These are phyloP conservation scores for Hericium erinaceus DNA, from an alignment of 768 basidiomycete genomes.

Conservation along the genomic window DNA sequence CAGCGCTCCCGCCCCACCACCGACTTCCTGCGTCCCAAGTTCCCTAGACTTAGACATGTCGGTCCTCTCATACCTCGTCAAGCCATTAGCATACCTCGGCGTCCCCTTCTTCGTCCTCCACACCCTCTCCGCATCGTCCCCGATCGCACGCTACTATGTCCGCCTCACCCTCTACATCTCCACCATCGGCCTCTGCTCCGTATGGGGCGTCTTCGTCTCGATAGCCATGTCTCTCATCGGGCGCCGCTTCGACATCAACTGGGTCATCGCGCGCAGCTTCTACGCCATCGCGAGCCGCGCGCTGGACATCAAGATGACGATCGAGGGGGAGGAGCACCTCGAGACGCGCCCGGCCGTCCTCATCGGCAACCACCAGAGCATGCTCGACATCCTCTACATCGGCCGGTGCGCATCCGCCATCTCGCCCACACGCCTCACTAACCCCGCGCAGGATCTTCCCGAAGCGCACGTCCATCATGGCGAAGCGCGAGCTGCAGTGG, in stretches of 20 bases:
- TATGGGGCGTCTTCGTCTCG: slow-evolving; percentile 62
- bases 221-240: slow-evolving; percentile 60
- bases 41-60: slow-evolving; percentile 38
- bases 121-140: slow-evolving; percentile 45
- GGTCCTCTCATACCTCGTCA: slow-evolving; percentile 48
- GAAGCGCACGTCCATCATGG: slow-evolving; percentile 75
- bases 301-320: slow-evolving; percentile 58
- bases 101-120: slow-evolving; percentile 61
- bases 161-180: slow-evolving; percentile 65
- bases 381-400: slow-evolving; percentile 78
- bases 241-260: slow-evolving; percentile 71
- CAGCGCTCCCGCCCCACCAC: too few relatives aligned
- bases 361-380: slow-evolving; percentile 89
- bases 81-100: slow-evolving; percentile 69
- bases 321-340: slow-evolving; percentile 85
- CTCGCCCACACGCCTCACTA: background rate
- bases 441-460: slow-evolving; percentile 60
- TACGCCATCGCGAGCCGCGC: slow-evolving; percentile 55
- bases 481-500: slow-evolving; percentile 84
- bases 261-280: slow-evolving; percentile 76
- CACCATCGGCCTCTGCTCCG: slow-evolving; percentile 59
- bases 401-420: slow-evolving; percentile 45
- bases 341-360: slow-evolving; percentile 62
- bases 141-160: slow-evolving; percentile 60
- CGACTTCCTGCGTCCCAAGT: too few relatives aligned